A percentile compares a stretch with the other conserved stretches of the same genome.
phyloP scores from a whole-genome alignment of 306 rosid genomes.

The Prunus kanzakura region DNA sequence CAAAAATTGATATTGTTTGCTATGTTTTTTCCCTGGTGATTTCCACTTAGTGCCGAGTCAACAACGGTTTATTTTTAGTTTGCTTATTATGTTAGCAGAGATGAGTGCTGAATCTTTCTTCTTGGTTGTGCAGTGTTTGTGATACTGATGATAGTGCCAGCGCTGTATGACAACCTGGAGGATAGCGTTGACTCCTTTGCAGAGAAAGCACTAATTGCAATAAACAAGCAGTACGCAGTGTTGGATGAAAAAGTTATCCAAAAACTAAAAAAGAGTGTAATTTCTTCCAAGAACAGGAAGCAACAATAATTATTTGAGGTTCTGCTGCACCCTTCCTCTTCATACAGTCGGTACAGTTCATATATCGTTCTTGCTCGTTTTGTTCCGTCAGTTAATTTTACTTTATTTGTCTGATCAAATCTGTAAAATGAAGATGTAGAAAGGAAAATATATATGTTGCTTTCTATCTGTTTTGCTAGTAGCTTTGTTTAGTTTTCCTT shows the following conservation, averaged over 20 bases:
- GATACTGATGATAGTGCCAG: slow-evolving; percentile 43
- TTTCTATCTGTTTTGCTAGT: not conserved
- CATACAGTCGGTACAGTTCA: not conserved
- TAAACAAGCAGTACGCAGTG: slow-evolving; percentile 26
- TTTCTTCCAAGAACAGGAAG: slow-evolving; percentile 3
- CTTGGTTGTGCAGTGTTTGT: slow-evolving; percentile 38
- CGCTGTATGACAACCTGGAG: slow-evolving; percentile 46
- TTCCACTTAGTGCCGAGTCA: too few species aligned
- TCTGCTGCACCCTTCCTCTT: not conserved
- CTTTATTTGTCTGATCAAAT: not conserved
- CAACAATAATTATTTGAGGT: slow-evolving; percentile 7
- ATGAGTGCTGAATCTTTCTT: not conserved
- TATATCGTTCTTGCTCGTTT: not conserved
- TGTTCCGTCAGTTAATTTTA: not conserved
- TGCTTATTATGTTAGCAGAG: not conserved
- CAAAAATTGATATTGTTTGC: not conserved
- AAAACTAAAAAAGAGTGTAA: slow-evolving; percentile 13
- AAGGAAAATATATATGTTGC: not conserved
- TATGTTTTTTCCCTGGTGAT: not conserved
- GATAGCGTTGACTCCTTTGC: slow-evolving; percentile 43
- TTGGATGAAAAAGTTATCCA: slow-evolving; percentile 31
- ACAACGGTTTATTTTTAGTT: too few species aligned
- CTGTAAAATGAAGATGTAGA: not conserved
- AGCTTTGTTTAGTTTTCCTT: not conserved
- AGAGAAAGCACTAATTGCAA: slow-evolving; percentile 30